A percentile compares a stretch with the other conserved stretches of the same genome.
phyloP scores from a whole-genome alignment of 106 monocot genomes.

The Apostasia ramifera region DNA sequence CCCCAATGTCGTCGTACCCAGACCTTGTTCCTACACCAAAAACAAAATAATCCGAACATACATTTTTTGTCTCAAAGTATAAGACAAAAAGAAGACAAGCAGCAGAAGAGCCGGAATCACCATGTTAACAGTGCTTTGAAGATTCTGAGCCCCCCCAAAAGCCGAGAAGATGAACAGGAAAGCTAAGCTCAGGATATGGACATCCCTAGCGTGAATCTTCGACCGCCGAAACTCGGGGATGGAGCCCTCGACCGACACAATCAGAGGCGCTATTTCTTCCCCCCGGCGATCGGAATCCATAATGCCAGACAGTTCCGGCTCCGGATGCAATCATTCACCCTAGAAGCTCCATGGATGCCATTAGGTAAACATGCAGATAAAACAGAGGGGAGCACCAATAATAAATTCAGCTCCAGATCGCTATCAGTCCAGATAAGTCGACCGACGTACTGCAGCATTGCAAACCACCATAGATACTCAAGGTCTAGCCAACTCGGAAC shows the following conservation, averaged over 20 bases:
- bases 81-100: neutral
- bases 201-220: conserved; percentile 46
- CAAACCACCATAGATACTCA: too few species aligned
- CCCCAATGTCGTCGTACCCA: conserved; percentile 86
- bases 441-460: too few species aligned
- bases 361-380: too few species aligned
- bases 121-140: conserved; percentile 83
- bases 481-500: too few species aligned
- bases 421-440: too few species aligned
- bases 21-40: conserved; percentile 40
- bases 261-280: conserved; percentile 28
- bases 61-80: neutral
- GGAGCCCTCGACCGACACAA: conserved; percentile 9
- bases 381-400: too few species aligned
- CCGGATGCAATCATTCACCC: too few species aligned
- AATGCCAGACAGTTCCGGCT: too few species aligned
- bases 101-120: conserved; percentile 17
- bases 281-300: conserved; percentile 12
- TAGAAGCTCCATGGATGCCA: too few species aligned
- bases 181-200: conserved; percentile 62
- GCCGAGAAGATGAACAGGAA: conserved; percentile 95
- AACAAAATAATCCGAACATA: neutral
- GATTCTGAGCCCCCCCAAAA: conserved; percentile 78
- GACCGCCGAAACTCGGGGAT: neutral
- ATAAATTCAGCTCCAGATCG: too few species aligned